phyloP scores from a whole-genome alignment of 139 green algal species.

The Dunaliella sp. region DNA sequence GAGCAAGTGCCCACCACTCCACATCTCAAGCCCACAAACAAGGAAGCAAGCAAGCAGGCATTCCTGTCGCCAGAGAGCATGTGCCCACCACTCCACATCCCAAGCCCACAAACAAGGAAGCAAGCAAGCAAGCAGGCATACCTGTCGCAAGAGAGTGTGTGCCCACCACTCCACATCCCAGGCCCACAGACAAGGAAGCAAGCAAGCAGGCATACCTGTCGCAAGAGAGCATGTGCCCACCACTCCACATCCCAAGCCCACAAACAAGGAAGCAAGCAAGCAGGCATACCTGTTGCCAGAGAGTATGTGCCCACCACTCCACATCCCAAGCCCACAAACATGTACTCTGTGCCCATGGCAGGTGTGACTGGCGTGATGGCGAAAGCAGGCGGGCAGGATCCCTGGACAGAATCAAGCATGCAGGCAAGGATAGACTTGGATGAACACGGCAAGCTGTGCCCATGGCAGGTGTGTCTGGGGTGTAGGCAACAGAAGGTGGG shows the following conservation, averaged over 20 bases:
- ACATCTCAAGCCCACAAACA: too few relatives aligned
- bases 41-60: too few relatives aligned
- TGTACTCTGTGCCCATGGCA: conserved; percentile 46
- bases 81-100: conserved; percentile 39
- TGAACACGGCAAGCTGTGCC: background rate
- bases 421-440: background rate
- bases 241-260: too few relatives aligned
- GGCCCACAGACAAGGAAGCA: too few relatives aligned
- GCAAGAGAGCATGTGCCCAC: too few relatives aligned
- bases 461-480: background rate
- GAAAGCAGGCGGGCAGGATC: conserved; percentile 36
- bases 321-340: conserved; percentile 41
- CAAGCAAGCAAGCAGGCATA: too few relatives aligned
- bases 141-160: too few relatives aligned
- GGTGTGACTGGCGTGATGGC: conserved; percentile 30
- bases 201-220: too few relatives aligned
- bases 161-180: too few relatives aligned
- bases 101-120: conserved; percentile 44
- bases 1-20: too few relatives aligned
- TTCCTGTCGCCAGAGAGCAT: conserved; percentile 39
- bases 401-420: conserved; percentile 11
- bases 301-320: conserved; percentile 40
- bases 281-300: conserved; percentile 37
- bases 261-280: too few relatives aligned
- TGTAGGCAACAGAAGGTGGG: background rate